Evolutionary conservation across 2,329 filamentous ascomycete species (phyloP).

Genomic region (Xylaria sp.): DNA sequence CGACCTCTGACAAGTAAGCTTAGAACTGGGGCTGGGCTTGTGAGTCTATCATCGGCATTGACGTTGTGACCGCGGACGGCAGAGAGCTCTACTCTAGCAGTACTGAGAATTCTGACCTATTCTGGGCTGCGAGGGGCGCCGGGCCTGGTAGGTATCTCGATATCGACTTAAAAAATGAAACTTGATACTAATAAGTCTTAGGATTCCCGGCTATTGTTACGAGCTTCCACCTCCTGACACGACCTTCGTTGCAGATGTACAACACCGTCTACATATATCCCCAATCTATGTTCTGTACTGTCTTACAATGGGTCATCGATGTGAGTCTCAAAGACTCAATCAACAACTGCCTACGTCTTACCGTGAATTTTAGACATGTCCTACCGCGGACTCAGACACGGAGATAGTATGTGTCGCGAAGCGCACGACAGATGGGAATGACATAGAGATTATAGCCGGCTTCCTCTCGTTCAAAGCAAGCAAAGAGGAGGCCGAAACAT

Average conservation of each 20-base stretch:
- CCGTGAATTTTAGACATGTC: constrained; percentile 31
- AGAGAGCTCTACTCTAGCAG: constrained; percentile 50
- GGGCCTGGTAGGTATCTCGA: constrained; percentile 51
- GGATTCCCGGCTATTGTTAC: constrained; percentile 65
- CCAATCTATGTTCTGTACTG: constrained; percentile 55
- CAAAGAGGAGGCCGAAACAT: constrained; percentile 48
- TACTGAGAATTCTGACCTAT: constrained; percentile 56
- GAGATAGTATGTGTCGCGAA: constrained; percentile 55
- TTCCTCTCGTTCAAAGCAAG: constrained; percentile 55
- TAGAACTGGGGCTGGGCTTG: constrained; percentile 67
- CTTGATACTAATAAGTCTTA: constrained; percentile 22
- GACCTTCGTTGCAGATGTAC: constrained; percentile 48
- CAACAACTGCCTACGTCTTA: background rate
- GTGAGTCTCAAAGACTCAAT: constrained; percentile 42
- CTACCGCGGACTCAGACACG: constrained; percentile 50
- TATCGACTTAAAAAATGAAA: background rate
- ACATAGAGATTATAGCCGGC: constrained; percentile 50
- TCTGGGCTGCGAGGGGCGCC: constrained; percentile 60
- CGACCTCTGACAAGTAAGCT: constrained; percentile 2
- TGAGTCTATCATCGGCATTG: constrained; percentile 56
- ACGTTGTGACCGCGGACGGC: constrained; percentile 59
- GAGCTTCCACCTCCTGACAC: constrained; percentile 58
- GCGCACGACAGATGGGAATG: constrained; percentile 44
- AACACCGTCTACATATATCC: constrained; percentile 58
- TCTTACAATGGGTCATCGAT: constrained; percentile 59